Percentiles rank a stretch among this genome's conserved stretches.
Conservation (phyloP, 331 rosid genomes). For the Saraca asoca region DNA sequence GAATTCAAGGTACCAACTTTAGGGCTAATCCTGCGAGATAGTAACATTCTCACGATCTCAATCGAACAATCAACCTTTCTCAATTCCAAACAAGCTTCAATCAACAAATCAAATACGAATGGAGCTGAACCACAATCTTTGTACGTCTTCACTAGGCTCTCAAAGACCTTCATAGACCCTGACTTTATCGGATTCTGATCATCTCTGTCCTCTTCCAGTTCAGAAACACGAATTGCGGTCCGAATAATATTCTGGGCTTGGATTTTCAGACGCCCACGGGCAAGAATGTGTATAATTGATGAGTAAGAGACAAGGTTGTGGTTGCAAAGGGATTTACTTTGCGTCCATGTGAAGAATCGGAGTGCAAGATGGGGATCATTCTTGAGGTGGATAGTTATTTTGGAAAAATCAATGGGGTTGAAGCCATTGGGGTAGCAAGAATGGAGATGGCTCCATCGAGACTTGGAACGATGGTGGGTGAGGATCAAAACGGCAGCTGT, state of each 20-base stretch:
- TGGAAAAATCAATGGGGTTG: constrained; percentile 54
- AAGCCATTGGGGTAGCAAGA: constrained; percentile 59
- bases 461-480: constrained; percentile 66
- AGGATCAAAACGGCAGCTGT: constrained; percentile 56
- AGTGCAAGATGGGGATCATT: constrained; percentile 78
- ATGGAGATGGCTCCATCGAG: constrained; percentile 70
- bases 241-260: constrained; percentile 57
- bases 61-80: constrained; percentile 52
- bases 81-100: constrained; percentile 64
- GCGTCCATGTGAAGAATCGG: constrained; percentile 68
- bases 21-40: constrained; percentile 64
- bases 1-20: constrained; percentile 64
- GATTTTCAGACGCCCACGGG: constrained; percentile 59
- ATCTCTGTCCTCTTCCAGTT: constrained; percentile 7
- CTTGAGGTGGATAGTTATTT: constrained; percentile 55
- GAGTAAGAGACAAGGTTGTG: constrained; percentile 70
- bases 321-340: constrained; percentile 52
- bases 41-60: constrained; percentile 60
- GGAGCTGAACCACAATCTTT: constrained; percentile 71
- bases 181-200: constrained; percentile 13
- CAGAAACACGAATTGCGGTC: constrained; percentile 45
- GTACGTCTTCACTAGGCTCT: constrained; percentile 61
- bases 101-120: constrained; percentile 71
- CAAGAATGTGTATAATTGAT: constrained; percentile 68
- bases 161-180: constrained; percentile 54